These are phyloP conservation scores for Scytalidium sp. DNA, from an alignment of 2,329 filamentous ascomycete species.

Conservation along the genomic window DNA sequence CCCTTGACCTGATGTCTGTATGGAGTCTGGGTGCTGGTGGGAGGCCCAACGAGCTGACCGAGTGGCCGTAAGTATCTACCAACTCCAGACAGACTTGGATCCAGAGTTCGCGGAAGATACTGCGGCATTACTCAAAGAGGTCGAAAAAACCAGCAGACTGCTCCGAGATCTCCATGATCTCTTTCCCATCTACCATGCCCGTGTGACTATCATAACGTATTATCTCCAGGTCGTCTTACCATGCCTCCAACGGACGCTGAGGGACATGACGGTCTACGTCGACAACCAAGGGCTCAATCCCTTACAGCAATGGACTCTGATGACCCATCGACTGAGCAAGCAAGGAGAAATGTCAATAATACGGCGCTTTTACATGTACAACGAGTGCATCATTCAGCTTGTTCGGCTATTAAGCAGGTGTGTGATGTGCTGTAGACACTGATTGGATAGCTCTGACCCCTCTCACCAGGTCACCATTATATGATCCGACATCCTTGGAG, in stretches of 20 bases:
- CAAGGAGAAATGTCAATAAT: constrained; percentile 49
- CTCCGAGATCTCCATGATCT: constrained; percentile 54
- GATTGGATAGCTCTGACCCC: constrained; percentile 17
- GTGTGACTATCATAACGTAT: constrained; percentile 49
- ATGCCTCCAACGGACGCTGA: constrained; percentile 48
- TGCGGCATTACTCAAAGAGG: constrained; percentile 35
- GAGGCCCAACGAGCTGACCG: constrained; percentile 52
- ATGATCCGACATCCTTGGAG: constrained; percentile 55
- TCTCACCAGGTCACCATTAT: constrained; percentile 43
- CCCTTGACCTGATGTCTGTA: constrained; percentile 27
- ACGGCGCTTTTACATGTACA: constrained; percentile 53
- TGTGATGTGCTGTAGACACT: constrained; percentile 10
- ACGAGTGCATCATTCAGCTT: constrained; percentile 49
- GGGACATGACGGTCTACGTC: constrained; percentile 50
- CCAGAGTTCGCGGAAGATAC: constrained; percentile 43
- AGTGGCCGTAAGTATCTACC: constrained; percentile 45
- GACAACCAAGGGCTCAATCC: constrained; percentile 46
- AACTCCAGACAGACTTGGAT: constrained; percentile 44
- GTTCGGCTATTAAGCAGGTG: constrained; percentile 51
- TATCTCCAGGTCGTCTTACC: constrained; percentile 56
- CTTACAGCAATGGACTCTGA: constrained; percentile 53
- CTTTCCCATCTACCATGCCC: constrained; percentile 47
- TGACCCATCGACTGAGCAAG: constrained; percentile 54
- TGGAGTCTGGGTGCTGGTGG: constrained; percentile 44
- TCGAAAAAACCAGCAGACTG: constrained; percentile 35